Base-by-base conservation (phyloP, 257 asterid genomes). In the Phtheirospermum japonicum region DNA sequence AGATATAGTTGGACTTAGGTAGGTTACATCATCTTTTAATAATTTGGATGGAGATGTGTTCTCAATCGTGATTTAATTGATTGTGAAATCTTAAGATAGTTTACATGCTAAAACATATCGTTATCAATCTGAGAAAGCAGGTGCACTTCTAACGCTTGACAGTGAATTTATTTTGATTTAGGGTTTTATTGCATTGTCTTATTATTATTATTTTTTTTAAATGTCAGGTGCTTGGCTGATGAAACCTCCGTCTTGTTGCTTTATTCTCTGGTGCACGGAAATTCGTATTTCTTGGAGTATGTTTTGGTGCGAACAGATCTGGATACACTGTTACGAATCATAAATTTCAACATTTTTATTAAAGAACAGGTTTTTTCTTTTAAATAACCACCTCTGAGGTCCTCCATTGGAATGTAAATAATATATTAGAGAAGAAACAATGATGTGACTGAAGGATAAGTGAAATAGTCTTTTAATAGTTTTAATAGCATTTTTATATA, bases 261-360 rank as follows among this genome's bases (percentile, higher is more conserved):
- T 71, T 93, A 93, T 75, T 85, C 96, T 16, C 77, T 93, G 71
- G 85, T 93, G 73, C 97, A 89, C 48, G 97, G 99, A 58, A 93
- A 93, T 78, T 82, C 96, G 28, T 83, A 84, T 70, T 93, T 93
- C 71, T 73, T 90, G 65, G 99, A 89, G 82, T 93, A 93, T 67
- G 95, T 89, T 70, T 81, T 93, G 85, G 99, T 93, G 82, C 94
- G 99, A 71, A 85, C 95, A 52, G 99, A 93, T 77, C 75, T 82
- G 13, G 99, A 93, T 81, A 93, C 94, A 40, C 84, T 93, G 99
- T 97, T 93, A 89, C 17, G 80, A 31, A 69, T 55, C 23, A 61
- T 57, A 40, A 62, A 49, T 51, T 7, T 53, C 50, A 54, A 59
- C 46, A 19, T 66, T 53, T 18, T n/a, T n/a, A n/a, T 26, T 55